Evolutionary conservation across 495 filamentous ascomycete species (phyloP), one percentile per base, ranked within the genome.

Genomic region (Aspergillus diversus): DNA sequence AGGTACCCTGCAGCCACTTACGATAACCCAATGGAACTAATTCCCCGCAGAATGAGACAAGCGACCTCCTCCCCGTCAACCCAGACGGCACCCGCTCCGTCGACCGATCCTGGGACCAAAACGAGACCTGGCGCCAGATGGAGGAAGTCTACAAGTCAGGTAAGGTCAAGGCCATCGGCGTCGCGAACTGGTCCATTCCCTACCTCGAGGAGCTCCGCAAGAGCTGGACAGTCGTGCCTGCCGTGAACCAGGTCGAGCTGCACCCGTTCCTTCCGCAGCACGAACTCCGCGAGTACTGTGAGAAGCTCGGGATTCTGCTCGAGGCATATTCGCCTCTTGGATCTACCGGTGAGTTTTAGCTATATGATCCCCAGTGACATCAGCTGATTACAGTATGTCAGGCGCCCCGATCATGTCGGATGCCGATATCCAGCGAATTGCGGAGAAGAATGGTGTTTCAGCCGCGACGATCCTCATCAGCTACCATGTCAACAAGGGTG

Each of bases 71-170:
- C 7, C 56, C 56, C 0, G 27, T 58, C 21, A 58, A 58, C 21
- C 39, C 56, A 4, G 56, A 58, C 15, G 56, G 56, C 31, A 48
- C 39, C 12, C 56, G 56, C 12, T 33, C 56, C 31, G 56, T 58
- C 43, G 56, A 58, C 12, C 56, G 56, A 33, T 32, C 39, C 21
- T 58, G 56, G 56, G 39, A 58, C 56, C 56, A 58, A 21, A 58
- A 9, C 12, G 42, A 49, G 21, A 58, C 56, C 7, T 58, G 56
- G 56, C 39, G 39, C 35, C 56, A 58, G 33, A 58, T 58, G 56
- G 56, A 58, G 27, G 56, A 58, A n/a, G 39, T 58, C 9, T 48
- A 48, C 31, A 58, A 49, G 27, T 5, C 27, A 17, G 56, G 56
- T 11, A 58, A 58, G 9, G 56, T 49, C 11, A 58, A 48, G 56